Evolutionary conservation across 2,329 filamentous ascomycete species (phyloP).

Genomic region (Alternaria incomplexa): DNA sequence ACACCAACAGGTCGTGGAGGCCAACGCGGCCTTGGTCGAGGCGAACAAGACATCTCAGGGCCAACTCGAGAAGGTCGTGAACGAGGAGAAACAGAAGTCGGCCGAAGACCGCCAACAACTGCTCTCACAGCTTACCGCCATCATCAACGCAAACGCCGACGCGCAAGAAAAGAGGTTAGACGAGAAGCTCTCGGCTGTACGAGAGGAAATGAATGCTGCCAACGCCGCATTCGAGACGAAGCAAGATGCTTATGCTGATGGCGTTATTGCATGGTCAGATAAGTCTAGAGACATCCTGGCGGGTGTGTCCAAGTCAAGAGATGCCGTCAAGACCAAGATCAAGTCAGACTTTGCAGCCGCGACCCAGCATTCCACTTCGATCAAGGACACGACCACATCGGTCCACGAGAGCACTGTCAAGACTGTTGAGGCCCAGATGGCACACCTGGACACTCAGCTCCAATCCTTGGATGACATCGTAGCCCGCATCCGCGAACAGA

Average conservation of each 20-base stretch:
- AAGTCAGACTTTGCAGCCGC: slow-evolving; percentile 85
- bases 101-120: slow-evolving; percentile 76
- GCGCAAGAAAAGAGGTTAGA: slow-evolving; percentile 74
- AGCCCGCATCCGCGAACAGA: slow-evolving; percentile 78
- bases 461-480: slow-evolving; percentile 90
- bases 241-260: slow-evolving; percentile 69
- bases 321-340: slow-evolving; percentile 79
- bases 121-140: slow-evolving; percentile 74
- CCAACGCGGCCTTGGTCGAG: slow-evolving; percentile 71
- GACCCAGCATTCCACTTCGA: slow-evolving; percentile 79
- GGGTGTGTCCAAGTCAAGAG: slow-evolving; percentile 74
- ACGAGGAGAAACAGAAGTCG: slow-evolving; percentile 76
- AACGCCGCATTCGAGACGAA: slow-evolving; percentile 70
- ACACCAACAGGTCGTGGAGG: slow-evolving; percentile 72
- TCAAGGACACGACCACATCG: slow-evolving; percentile 81
- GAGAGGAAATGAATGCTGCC: slow-evolving; percentile 68
- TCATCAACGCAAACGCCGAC: slow-evolving; percentile 77
- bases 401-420: slow-evolving; percentile 90
- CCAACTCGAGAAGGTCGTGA: slow-evolving; percentile 71
- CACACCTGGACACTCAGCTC: slow-evolving; percentile 87
- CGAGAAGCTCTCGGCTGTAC: slow-evolving; percentile 67
- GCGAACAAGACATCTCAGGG: slow-evolving; percentile 71
- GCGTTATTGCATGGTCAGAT: slow-evolving; percentile 76
- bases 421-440: slow-evolving; percentile 88
- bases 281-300: slow-evolving; percentile 73